phyloP scores from a whole-genome alignment of 2,329 filamentous ascomycete genomes.

The Sarocladiaceae sp. region DNA sequence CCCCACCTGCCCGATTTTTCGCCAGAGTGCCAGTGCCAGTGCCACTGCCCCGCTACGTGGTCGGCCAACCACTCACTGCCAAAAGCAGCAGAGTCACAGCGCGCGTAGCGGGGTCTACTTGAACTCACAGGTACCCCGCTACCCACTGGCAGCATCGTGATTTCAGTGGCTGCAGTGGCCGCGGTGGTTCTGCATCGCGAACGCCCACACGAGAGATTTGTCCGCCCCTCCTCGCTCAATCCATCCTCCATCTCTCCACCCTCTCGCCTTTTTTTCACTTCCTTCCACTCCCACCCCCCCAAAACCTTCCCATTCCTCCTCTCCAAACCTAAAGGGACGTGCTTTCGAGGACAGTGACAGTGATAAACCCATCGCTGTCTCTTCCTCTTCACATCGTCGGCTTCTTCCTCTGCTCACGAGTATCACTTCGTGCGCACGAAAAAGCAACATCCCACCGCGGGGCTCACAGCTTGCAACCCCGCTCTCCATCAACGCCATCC shows the following conservation, averaged over 20 bases:
- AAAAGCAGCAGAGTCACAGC: not conserved
- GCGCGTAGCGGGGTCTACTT: not conserved
- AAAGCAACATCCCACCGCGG: conserved; percentile 9
- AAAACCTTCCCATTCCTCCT: conserved; percentile 5
- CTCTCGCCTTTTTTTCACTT: conserved; percentile 8
- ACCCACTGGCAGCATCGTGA: not conserved
- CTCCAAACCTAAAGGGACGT: conserved; percentile 8
- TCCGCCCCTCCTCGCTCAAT: not conserved
- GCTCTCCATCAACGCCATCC: conserved; percentile 7
- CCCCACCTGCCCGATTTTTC: conserved; percentile 10
- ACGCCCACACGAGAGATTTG: conserved; percentile 5
- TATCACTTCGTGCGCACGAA: conserved; percentile 2
- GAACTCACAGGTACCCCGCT: not conserved
- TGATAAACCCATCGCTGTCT: conserved; percentile 9
- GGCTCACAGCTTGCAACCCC: conserved; percentile 8
- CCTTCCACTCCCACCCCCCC: conserved; percentile 5
- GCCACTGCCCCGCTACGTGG: conserved; percentile 4
- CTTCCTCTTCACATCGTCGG: conserved; percentile 7
- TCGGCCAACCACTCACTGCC: not conserved
- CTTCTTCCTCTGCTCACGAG: conserved; percentile 7
- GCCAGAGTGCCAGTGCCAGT: not conserved
- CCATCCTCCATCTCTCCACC: not conserved
- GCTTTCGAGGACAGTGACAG: conserved; percentile 9
- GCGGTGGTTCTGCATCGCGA: not conserved
- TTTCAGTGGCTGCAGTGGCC: not conserved